Percentiles rank a stretch among this genome's conserved stretches.
phyloP scores from a whole-genome alignment of 352 stramenopile species.

The Pythium aquatile region DNA sequence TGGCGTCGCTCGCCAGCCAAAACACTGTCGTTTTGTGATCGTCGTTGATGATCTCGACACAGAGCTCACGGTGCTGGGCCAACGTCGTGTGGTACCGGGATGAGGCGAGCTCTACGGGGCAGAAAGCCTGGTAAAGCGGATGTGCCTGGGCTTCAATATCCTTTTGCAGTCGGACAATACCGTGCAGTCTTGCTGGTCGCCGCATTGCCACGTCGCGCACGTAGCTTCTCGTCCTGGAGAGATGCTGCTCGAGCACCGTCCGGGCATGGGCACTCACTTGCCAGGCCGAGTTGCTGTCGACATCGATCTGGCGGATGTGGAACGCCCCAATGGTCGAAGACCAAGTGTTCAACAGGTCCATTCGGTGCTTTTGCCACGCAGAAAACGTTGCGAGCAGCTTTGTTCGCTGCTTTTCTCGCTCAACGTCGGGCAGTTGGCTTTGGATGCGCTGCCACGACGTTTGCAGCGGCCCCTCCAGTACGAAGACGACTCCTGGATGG shows the following conservation, averaged over 20 bases:
- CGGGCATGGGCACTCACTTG: constrained; percentile 32
- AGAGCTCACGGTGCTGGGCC: constrained; percentile 32
- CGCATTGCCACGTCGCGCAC: constrained; percentile 31
- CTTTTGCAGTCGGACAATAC: constrained; percentile 32
- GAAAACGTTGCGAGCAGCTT: constrained; percentile 31
- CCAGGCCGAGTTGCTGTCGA: constrained; percentile 43
- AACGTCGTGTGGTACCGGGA: constrained; percentile 36
- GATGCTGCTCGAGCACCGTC: constrained; percentile 31
- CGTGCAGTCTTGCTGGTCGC: constrained; percentile 24
- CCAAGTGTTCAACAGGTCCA: constrained; percentile 52
- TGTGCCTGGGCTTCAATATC: constrained; percentile 33
- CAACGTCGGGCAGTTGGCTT: not conserved
- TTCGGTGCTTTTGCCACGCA: constrained; percentile 41
- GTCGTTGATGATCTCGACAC: constrained; percentile 37
- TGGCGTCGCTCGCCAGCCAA: constrained; percentile 43
- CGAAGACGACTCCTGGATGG: constrained; percentile 49
- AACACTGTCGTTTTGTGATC: constrained; percentile 18
- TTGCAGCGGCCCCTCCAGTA: constrained; percentile 40
- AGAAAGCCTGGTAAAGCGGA: constrained; percentile 45
- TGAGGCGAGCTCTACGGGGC: constrained; percentile 51
- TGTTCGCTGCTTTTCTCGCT: not conserved
- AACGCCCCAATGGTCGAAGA: constrained; percentile 42
- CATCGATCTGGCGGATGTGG: constrained; percentile 48
- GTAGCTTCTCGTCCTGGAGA: constrained; percentile 16
- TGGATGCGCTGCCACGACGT: constrained; percentile 29